These are phyloP conservation scores for Cucumis cinereus DNA, from an alignment of 306 rosid species.

Conservation along the genomic window DNA sequence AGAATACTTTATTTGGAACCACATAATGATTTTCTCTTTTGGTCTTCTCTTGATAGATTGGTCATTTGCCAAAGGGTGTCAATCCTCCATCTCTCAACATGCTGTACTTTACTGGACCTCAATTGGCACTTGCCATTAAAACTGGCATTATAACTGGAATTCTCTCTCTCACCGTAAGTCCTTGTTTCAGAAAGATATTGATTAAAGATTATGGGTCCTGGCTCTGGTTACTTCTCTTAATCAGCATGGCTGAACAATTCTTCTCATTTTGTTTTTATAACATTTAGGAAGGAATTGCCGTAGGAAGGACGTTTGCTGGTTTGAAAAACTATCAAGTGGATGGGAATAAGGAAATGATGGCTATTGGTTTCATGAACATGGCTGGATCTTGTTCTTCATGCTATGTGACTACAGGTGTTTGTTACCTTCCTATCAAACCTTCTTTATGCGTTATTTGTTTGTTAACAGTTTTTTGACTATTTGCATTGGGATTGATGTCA, in stretches of 20 bases:
- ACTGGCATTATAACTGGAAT: conserved; percentile 86
- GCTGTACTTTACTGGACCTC: conserved; percentile 60
- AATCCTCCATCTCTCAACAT: conserved; percentile 84
- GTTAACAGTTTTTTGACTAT: background rate
- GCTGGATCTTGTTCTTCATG: conserved; percentile 93
- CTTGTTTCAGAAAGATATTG: background rate
- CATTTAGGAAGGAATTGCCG: conserved; percentile 89
- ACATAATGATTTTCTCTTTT: background rate
- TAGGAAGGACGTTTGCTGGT: conserved; percentile 92
- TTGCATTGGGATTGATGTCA: background rate
- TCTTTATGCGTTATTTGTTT: background rate
- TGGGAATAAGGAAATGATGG: conserved; percentile 99
- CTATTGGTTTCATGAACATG: conserved; percentile 90
- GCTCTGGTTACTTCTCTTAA: background rate
- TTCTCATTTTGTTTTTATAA: background rate
- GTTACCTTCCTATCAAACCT: background rate
- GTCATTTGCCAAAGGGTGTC: conserved; percentile 82
- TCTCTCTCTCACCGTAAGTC: conserved; percentile 84
- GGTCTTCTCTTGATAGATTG: conserved; percentile 36
- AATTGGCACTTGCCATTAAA: conserved; percentile 69
- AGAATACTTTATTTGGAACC: background rate
- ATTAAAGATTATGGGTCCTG: background rate
- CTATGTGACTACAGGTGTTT: conserved; percentile 75
- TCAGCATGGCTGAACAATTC: background rate
- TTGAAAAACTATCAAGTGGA: conserved; percentile 90